Evolutionary conservation across 2,329 filamentous ascomycete genomes (phyloP).

Genomic region (Metarhizium brunneum): DNA sequence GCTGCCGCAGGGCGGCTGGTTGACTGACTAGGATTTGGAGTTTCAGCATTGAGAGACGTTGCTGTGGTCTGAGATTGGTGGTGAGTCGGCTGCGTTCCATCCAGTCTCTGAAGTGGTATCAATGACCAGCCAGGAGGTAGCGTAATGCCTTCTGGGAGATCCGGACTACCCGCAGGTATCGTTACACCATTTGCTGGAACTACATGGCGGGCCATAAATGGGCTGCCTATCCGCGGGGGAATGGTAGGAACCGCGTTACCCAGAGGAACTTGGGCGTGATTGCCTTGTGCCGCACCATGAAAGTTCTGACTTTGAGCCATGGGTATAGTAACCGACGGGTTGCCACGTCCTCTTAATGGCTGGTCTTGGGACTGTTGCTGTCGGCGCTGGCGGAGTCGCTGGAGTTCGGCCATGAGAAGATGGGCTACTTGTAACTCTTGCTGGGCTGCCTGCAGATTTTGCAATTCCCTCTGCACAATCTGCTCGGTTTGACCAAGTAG

Average conservation of each 20-base stretch:
- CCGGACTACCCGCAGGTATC: slow-evolving; percentile 50
- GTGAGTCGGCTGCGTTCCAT: slow-evolving; percentile 22
- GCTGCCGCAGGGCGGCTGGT: background rate
- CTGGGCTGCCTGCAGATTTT: slow-evolving; percentile 51
- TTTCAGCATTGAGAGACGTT: slow-evolving; percentile 10
- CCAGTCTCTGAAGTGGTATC: slow-evolving; percentile 48
- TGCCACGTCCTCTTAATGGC: slow-evolving; percentile 11
- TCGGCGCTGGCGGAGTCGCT: slow-evolving; percentile 49
- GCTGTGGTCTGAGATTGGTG: slow-evolving; percentile 7
- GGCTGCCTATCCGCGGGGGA: slow-evolving; percentile 28
- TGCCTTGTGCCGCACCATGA: slow-evolving; percentile 10
- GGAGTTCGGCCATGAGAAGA: slow-evolving; percentile 57
- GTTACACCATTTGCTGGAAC: slow-evolving; percentile 34
- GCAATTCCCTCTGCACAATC: slow-evolving; percentile 59
- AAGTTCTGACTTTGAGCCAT: slow-evolving; percentile 10
- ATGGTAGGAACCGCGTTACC: slow-evolving; percentile 15
- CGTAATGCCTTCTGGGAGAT: slow-evolving; percentile 54
- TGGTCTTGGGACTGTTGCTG: slow-evolving; percentile 22
- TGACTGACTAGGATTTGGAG: slow-evolving; percentile 5
- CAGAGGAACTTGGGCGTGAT: slow-evolving; percentile 10
- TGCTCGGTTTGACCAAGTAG: slow-evolving; percentile 60
- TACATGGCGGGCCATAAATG: slow-evolving; percentile 38
- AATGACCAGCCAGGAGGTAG: slow-evolving; percentile 58
- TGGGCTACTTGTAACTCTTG: slow-evolving; percentile 62
- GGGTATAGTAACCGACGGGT: slow-evolving; percentile 2